Conservation (phyloP, 139 green algal genomes). For the Chlorella sp. region DNA sequence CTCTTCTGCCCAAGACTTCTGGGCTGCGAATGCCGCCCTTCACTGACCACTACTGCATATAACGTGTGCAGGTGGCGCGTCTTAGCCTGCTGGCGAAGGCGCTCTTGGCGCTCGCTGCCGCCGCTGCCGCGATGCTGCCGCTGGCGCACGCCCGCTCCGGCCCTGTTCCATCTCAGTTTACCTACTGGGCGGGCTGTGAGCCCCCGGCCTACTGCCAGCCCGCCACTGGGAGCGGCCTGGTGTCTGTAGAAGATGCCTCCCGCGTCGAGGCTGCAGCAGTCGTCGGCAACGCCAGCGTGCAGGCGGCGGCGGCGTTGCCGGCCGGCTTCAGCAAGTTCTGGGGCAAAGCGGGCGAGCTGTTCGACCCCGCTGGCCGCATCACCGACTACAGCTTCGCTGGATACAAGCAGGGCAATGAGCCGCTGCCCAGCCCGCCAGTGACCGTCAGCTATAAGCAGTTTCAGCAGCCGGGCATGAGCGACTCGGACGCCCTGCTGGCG, state of each 20-base stretch:
- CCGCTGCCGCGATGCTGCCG: no score
- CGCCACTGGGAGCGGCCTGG: not conserved
- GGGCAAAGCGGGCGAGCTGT: not conserved
- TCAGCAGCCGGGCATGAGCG: not conserved
- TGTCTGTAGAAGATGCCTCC: no score
- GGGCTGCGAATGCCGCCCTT: no score
- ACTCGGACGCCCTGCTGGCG: conserved; percentile 3
- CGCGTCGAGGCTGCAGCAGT: no score
- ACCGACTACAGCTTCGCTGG: conserved; percentile 14
- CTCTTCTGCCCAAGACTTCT: no score
- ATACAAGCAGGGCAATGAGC: conserved; percentile 13
- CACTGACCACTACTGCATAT: no score
- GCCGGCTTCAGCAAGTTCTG: not conserved
- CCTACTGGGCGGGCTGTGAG: no score
- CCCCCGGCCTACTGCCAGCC: not conserved
- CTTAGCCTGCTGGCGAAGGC: no score
- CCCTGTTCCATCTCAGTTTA: no score
- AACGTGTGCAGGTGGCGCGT: no score
- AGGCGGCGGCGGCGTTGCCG: not conserved
- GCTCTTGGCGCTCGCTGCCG: no score
- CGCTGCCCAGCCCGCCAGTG: conserved; percentile 4
- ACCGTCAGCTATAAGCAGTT: not conserved
- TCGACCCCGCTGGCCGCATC: not conserved
- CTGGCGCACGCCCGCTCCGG: no score
- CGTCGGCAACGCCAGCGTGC: not conserved